Percentiles rank a stretch among this genome's conserved stretches.
These are phyloP conservation scores for Fragilariopsis cylindrus DNA, from an alignment of 108 stramenopile species.

Conservation along the genomic window DNA sequence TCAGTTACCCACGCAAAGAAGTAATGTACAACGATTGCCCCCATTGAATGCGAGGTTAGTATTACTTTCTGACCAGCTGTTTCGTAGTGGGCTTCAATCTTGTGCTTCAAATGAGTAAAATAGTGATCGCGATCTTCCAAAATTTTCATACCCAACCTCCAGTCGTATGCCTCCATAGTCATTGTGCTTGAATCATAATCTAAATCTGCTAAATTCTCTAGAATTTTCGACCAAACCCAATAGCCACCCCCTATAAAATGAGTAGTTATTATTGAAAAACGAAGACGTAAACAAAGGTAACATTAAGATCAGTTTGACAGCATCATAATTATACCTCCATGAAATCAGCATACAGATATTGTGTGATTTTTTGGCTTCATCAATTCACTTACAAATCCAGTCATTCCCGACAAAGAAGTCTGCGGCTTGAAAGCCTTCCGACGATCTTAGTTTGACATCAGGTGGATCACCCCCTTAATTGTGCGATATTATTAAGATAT, in stretches of 20 bases:
- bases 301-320: too few species aligned
- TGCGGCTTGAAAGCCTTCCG: slow-evolving; percentile 83
- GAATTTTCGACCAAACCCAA: slow-evolving; percentile 78
- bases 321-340: too few species aligned
- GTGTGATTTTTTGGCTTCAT: background rate
- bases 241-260: slow-evolving; percentile 37
- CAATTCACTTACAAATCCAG: slow-evolving; percentile 43
- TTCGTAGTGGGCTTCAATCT: slow-evolving; percentile 73
- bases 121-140: slow-evolving; percentile 87
- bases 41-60: slow-evolving; percentile 83
- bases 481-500: background rate
- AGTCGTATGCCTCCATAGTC: slow-evolving; percentile 89
- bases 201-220: slow-evolving; percentile 84
- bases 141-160: slow-evolving; percentile 73
- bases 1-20: slow-evolving; percentile 86
- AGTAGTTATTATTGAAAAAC: background rate
- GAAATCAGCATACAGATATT: too few species aligned
- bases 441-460: slow-evolving; percentile 68
- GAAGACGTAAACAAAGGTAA: too few species aligned
- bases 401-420: slow-evolving; percentile 84
- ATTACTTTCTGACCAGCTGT: slow-evolving; percentile 74
- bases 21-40: slow-evolving; percentile 63
- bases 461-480: slow-evolving; percentile 52
- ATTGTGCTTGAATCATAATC: slow-evolving; percentile 81
- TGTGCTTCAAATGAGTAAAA: slow-evolving; percentile 73